These are phyloP conservation scores for Saccharomycopsis olivae DNA, from an alignment of 805 yeast species.

Conservation along the genomic window DNA sequence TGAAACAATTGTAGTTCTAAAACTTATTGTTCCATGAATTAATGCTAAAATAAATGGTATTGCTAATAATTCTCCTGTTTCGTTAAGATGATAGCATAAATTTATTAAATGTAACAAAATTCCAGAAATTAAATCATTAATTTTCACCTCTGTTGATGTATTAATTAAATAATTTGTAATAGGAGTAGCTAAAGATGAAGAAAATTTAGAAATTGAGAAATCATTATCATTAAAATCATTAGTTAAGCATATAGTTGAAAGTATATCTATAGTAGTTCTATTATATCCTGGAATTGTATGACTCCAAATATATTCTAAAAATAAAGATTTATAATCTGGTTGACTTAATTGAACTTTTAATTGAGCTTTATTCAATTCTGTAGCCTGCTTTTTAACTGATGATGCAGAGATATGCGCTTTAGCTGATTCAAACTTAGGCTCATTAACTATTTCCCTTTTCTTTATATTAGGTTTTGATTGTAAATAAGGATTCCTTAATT, in stretches of 20 bases:
- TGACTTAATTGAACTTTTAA: not conserved
- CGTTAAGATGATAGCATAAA: conserved; percentile 22
- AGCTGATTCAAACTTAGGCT: not conserved
- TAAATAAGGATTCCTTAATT: conserved; percentile 27
- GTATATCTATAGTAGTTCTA: conserved; percentile 25
- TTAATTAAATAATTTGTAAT: conserved; percentile 34
- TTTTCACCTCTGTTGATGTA: conserved; percentile 32
- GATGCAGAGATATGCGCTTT: not conserved
- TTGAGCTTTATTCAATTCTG: not conserved
- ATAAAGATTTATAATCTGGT: conserved; percentile 30
- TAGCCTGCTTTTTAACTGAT: not conserved
- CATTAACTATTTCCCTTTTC: conserved; percentile 3
- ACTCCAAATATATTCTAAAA: conserved; percentile 27
- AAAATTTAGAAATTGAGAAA: conserved; percentile 22
- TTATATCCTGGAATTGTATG: conserved; percentile 29
- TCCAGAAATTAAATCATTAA: conserved; percentile 39
- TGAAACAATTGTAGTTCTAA: conserved; percentile 52
- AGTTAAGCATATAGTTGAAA: conserved; percentile 26
- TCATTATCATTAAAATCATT: conserved; percentile 22
- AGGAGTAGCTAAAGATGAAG: conserved; percentile 25
- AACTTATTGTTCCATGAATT: conserved; percentile 43
- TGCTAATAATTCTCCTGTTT: conserved; percentile 19
- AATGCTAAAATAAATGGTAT: conserved; percentile 54
- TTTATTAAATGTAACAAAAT: conserved; percentile 28
- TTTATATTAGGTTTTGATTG: too few species aligned